phyloP scores from a whole-genome alignment of 305 asterid species.

The Striga hermonthica region DNA sequence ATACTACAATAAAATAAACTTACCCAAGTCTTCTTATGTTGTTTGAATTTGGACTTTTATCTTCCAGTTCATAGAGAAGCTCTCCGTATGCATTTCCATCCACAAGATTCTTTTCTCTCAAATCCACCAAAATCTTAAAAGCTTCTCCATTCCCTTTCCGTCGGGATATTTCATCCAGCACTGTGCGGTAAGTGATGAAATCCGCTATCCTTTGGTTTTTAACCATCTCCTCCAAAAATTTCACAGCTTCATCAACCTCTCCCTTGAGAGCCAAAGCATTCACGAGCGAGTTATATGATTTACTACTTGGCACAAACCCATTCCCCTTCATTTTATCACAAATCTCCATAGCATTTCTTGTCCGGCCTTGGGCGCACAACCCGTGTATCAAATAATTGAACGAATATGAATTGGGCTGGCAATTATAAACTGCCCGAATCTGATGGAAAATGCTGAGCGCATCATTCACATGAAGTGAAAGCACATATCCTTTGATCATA shows the following conservation, averaged over 20 bases:
- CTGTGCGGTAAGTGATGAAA: slow-evolving; percentile 67
- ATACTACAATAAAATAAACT: no score
- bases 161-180: slow-evolving; percentile 65
- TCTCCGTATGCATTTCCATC: slow-evolving; percentile 48
- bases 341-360: slow-evolving; percentile 67
- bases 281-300: slow-evolving; percentile 80
- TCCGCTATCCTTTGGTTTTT: slow-evolving; percentile 54
- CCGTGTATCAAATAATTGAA: slow-evolving; percentile 89
- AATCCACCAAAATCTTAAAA: slow-evolving; percentile 50
- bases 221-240: slow-evolving; percentile 76
- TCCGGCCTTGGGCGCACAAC: slow-evolving; percentile 85
- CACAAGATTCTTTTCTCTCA: slow-evolving; percentile 51
- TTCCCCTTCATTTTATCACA: slow-evolving; percentile 68
- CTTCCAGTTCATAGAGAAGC: slow-evolving; percentile 45
- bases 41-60: slow-evolving; percentile 20
- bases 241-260: slow-evolving; percentile 73
- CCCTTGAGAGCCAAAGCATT: slow-evolving; percentile 80
- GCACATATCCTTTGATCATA: slow-evolving; percentile 92
- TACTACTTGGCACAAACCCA: slow-evolving; percentile 72
- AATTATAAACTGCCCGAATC: slow-evolving; percentile 65
- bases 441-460: slow-evolving; percentile 91
- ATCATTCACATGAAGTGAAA: slow-evolving; percentile 87
- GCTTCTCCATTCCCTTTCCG: slow-evolving; percentile 50
- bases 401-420: slow-evolving; percentile 66
- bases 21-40: slow-evolving; percentile 24